A percentile compares a stretch with the other conserved stretches of the same genome.
Evolutionary conservation across 2,329 filamentous ascomycete genomes (phyloP).

Genomic region (Exophiala spinifera): DNA sequence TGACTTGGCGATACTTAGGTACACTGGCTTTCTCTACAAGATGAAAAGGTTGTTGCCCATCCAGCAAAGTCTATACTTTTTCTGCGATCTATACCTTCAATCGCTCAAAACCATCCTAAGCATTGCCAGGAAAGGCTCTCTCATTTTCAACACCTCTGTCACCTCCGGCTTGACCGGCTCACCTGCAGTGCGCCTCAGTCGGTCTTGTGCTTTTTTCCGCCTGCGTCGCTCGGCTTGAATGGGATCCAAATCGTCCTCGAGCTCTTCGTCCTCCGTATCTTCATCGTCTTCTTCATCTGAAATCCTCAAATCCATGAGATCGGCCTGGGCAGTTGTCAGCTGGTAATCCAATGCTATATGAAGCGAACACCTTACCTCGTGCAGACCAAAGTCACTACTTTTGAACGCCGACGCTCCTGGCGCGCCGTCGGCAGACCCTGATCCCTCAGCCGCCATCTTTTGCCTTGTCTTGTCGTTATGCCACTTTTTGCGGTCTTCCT

Average conservation of each 20-base stretch:
- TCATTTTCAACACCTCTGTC: conserved; percentile 74
- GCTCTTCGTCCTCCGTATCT: conserved; percentile 61
- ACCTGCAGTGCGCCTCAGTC: conserved; percentile 73
- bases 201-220: conserved; percentile 72
- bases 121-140: conserved; percentile 77
- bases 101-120: conserved; percentile 75
- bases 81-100: conserved; percentile 42
- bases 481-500: conserved; percentile 95
- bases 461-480: conserved; percentile 95
- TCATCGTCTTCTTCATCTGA: conserved; percentile 68
- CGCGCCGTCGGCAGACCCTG: conserved; percentile 47
- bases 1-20: no score
- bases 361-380: conserved; percentile 56
- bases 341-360: background rate
- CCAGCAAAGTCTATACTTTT: background rate
- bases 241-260: conserved; percentile 77
- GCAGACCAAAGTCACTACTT: conserved; percentile 83
- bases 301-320: conserved; percentile 81
- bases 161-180: conserved; percentile 79
- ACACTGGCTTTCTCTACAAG: no score
- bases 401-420: conserved; percentile 62
- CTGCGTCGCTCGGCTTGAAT: conserved; percentile 81
- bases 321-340: conserved; percentile 46
- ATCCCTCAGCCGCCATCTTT: conserved; percentile 92
- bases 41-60: background rate